Percentiles rank a stretch among this genome's conserved stretches.
These are phyloP conservation scores for Solanum dulcamara DNA, from an alignment of 257 asterid genomes.

Conservation along the genomic window DNA sequence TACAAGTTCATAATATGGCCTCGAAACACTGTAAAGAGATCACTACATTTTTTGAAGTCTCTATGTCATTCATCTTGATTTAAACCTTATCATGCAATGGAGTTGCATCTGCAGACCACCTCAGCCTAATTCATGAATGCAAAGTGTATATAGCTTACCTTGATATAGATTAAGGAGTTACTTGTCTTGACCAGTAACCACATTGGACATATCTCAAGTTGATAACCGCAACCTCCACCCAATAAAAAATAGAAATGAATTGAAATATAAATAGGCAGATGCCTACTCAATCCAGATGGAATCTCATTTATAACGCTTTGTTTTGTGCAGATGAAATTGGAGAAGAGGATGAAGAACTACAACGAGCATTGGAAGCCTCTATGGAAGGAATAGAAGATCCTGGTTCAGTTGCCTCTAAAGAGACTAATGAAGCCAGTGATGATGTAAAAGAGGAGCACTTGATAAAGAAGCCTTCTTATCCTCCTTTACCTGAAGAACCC, in stretches of 20 bases:
- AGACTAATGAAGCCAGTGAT: constrained; percentile 20
- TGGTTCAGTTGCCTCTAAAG: constrained; percentile 17
- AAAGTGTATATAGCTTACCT: neutral
- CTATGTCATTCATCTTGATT: neutral
- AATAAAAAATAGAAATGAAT: neutral
- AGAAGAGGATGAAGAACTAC: constrained; percentile 57
- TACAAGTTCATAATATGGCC: neutral
- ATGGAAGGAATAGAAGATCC: constrained; percentile 50
- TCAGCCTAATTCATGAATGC: neutral
- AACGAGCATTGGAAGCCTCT: constrained; percentile 73
- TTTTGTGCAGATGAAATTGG: constrained; percentile 36
- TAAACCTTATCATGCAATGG: neutral
- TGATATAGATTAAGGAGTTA: neutral
- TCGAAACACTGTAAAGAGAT: neutral
- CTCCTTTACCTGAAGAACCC: constrained; percentile 84
- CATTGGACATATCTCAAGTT: neutral
- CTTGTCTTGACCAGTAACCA: neutral
- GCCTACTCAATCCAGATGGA: neutral
- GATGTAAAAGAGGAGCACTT: constrained; percentile 19
- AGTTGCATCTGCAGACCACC: neutral
- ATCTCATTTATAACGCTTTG: neutral
- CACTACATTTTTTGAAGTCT: neutral
- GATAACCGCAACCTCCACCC: neutral
- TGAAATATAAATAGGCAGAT: neutral
- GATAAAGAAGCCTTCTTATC: constrained; percentile 42